A percentile compares a stretch with the other conserved stretches of the same genome.
These are phyloP conservation scores for Lasiosphaeris hirsuta DNA, from an alignment of 495 filamentous ascomycete genomes.

Conservation along the genomic window DNA sequence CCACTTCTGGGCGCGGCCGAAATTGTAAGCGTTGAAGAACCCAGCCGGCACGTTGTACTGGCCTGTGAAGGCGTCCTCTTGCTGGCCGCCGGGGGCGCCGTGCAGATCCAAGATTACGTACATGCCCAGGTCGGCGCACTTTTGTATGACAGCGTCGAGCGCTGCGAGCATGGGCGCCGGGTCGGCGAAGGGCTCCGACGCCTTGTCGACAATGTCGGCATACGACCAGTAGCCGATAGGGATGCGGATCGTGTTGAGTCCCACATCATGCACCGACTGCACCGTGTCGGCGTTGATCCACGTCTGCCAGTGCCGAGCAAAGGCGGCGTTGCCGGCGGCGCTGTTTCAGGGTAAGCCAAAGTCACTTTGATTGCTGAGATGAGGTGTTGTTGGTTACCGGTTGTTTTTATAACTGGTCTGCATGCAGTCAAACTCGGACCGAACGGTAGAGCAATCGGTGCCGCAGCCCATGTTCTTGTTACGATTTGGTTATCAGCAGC, in stretches of 20 bases:
- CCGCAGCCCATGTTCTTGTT: conserved; percentile 50
- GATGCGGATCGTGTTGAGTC: conserved; percentile 59
- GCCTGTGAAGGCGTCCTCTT: conserved; percentile 50
- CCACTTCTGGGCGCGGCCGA: conserved; percentile 52
- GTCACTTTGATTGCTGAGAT: no score
- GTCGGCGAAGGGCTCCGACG: conserved; percentile 55
- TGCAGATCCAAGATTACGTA: conserved; percentile 63
- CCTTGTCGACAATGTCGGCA: conserved; percentile 49
- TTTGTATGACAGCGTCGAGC: conserved; percentile 49
- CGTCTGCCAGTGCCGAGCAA: conserved; percentile 51
- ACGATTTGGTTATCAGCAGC: not conserved
- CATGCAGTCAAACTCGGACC: conserved; percentile 58
- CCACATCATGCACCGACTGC: conserved; percentile 46
- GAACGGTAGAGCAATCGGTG: conserved; percentile 11
- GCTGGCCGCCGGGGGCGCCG: conserved; percentile 57
- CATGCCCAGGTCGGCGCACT: conserved; percentile 52
- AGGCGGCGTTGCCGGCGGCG: conserved; percentile 46
- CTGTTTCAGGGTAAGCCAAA: conserved; percentile 34
- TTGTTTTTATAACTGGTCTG: conserved; percentile 27
- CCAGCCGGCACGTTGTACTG: conserved; percentile 44
- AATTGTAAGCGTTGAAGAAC: conserved; percentile 54
- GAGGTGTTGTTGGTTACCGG: not conserved
- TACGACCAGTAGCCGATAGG: conserved; percentile 62
- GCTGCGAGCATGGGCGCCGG: conserved; percentile 44
- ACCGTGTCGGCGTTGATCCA: conserved; percentile 58